These are phyloP conservation scores for Williopsis jadinii DNA, from an alignment of 1,139 yeast genomes.

Conservation along the genomic window DNA sequence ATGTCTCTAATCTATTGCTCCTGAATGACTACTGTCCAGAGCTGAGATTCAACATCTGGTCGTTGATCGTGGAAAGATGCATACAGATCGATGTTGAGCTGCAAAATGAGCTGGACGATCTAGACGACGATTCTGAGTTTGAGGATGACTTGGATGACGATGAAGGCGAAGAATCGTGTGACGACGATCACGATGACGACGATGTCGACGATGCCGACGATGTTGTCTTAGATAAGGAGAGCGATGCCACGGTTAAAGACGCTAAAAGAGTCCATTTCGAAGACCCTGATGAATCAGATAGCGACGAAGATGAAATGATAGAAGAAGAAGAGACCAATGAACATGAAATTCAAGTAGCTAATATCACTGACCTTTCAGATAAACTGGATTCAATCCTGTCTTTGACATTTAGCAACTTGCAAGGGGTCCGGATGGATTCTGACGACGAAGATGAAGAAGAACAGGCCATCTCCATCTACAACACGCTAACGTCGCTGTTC, in stretches of 20 bases:
- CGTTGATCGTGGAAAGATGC: conserved; percentile 66
- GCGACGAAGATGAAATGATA: conserved; percentile 22
- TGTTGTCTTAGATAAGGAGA: conserved; percentile 20
- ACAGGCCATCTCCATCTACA: conserved; percentile 66
- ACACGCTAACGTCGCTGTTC: conserved; percentile 70
- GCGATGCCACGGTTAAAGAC: conserved; percentile 26
- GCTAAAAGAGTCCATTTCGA: conserved; percentile 6
- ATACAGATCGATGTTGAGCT: conserved; percentile 91
- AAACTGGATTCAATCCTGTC: conserved; percentile 68
- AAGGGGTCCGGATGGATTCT: conserved; percentile 29
- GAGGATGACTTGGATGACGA: conserved; percentile 73
- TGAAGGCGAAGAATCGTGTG: conserved; percentile 65
- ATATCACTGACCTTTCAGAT: conserved; percentile 48
- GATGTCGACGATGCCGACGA: conserved; percentile 18
- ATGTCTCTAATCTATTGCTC: conserved; percentile 55
- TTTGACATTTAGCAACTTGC: conserved; percentile 44
- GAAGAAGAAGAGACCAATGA: conserved; percentile 30
- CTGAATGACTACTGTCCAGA: conserved; percentile 69
- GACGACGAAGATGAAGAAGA: conserved; percentile 39
- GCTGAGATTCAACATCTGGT: conserved; percentile 70
- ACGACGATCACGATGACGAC: conserved; percentile 39
- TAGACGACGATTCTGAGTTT: conserved; percentile 81
- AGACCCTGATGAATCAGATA: conserved; percentile 20
- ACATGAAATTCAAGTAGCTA: conserved; percentile 42
- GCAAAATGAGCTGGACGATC: conserved; percentile 80